Base-by-base conservation (phyloP, 2,329 filamentous ascomycete genomes). In the Apiospora marii region DNA sequence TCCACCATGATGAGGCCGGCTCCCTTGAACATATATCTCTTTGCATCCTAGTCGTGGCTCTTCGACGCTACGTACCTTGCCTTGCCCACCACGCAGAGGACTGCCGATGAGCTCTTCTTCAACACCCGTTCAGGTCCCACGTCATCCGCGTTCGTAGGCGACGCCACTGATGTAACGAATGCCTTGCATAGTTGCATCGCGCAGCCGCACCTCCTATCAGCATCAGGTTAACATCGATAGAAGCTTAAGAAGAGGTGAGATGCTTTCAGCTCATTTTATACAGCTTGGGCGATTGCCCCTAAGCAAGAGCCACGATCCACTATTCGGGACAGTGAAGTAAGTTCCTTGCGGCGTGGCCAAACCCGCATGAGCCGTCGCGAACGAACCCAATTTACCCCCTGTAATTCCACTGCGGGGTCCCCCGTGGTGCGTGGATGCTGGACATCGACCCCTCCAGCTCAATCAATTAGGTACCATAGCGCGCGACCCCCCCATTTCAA, bases 381-480 rank as follows among this genome's bases (percentile, higher is more conserved):
- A 61, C 30, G 30, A 61, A 61, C 30, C 53, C 53, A 61, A 37
- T 22, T 37, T 61, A 61, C 58, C 58, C 58, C 34, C 30, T 37
- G 30, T 61, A 27, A 22, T 61, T 34, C 51, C 53, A 37, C 49
- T 41, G 58, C 34, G 58, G 58, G 58, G 58, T 41, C 58, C 58
- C 58, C 58, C 58, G n/a, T 41, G 8, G 27, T 30, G 27, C 27
- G 27, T 30, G 27, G 27, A 58, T 58, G 30, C n/a, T 64, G 8
- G 58, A 41, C 34, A 64, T 64, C 16, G 30, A 61, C 53, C 53
- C 53, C 53, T 61, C 53, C 30, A 61, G 16, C 30, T 61, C 53
- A 61, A 37, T 61, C 30, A 61, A 61, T 37, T 41, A 7, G 37
- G 37, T 37, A 37, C n/a, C n/a, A n/a, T n/a, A n/a, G n/a, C n/a